A percentile compares a stretch with the other conserved stretches of the same genome.
phyloP scores from a whole-genome alignment of 331 rosid genomes.

The Pyracantha coccinea region DNA sequence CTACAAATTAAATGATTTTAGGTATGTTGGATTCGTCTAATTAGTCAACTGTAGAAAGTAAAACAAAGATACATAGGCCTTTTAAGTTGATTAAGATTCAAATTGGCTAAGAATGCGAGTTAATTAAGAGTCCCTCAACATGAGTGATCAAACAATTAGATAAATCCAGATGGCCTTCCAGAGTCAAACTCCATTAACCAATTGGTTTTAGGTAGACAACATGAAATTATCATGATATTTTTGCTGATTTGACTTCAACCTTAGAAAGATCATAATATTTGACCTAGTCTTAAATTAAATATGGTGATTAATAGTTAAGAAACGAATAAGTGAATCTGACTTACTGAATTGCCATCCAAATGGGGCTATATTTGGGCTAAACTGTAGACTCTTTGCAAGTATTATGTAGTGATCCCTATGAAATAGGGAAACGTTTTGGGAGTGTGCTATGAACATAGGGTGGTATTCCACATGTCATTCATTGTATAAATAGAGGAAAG shows the following conservation, averaged over 20 bases:
- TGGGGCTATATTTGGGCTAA: background rate
- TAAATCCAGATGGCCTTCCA: background rate
- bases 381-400: background rate
- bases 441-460: too few relatives aligned
- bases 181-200: background rate
- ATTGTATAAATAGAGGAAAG: too few relatives aligned
- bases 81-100: background rate
- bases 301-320: background rate
- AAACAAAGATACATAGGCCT: background rate
- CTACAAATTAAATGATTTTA: too few relatives aligned
- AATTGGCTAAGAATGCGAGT: background rate
- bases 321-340: background rate
- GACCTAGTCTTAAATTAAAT: background rate
- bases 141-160: background rate
- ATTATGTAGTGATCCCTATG: background rate
- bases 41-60: background rate
- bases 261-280: background rate
- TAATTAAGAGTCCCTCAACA: background rate
- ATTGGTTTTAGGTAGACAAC: slow-evolving; percentile 1
- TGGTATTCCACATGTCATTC: too few relatives aligned
- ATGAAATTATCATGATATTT: background rate
- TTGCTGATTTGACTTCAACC: slow-evolving; percentile 3
- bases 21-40: background rate
- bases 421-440: too few relatives aligned
- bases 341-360: background rate